Conservation (phyloP, 2,329 filamentous ascomycete species). For the Ophiostoma sp. region DNA sequence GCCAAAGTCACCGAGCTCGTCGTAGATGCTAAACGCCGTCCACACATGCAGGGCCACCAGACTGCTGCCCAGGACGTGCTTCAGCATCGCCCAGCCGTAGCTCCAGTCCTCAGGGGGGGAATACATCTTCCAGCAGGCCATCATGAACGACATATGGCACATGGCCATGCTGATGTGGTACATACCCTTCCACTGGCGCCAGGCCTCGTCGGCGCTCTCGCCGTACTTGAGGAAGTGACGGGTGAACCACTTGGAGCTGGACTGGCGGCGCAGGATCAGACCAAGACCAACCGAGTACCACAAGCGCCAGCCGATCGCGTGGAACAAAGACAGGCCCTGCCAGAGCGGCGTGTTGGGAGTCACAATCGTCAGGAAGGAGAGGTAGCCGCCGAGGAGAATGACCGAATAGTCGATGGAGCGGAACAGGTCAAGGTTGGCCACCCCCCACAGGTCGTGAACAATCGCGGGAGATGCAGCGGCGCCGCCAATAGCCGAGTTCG, state of each 20-base stretch:
- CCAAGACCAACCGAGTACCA: conserved; percentile 93
- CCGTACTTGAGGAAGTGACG: conserved; percentile 97
- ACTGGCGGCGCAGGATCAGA: conserved; percentile 80
- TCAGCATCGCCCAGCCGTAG: conserved; percentile 79
- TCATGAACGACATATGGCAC: conserved; percentile 85
- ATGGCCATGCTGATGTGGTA: conserved; percentile 91
- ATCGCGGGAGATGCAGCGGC: conserved; percentile 55
- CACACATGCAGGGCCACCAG: conserved; percentile 86
- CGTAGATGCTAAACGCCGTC: conserved; percentile 91
- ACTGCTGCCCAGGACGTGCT: conserved; percentile 79
- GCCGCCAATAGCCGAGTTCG: background rate
- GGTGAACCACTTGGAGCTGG: conserved; percentile 90
- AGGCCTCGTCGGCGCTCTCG: conserved; percentile 85
- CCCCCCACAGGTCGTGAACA: conserved; percentile 80
- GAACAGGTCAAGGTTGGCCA: conserved; percentile 83
- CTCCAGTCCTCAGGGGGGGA: conserved; percentile 80
- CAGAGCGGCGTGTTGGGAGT: conserved; percentile 76
- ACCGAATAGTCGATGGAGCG: conserved; percentile 82
- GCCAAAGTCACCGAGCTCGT: conserved; percentile 93
- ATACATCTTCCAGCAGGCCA: conserved; percentile 97
- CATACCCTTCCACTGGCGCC: conserved; percentile 96
- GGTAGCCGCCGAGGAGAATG: conserved; percentile 72
- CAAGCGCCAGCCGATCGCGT: conserved; percentile 79
- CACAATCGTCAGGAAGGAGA: conserved; percentile 69
- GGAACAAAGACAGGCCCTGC: conserved; percentile 76